A percentile compares a stretch with the other conserved stretches of the same genome.
phyloP scores from a whole-genome alignment of 192 early-diverging fungal genomes.

The Bifiguratus adelaidae region DNA sequence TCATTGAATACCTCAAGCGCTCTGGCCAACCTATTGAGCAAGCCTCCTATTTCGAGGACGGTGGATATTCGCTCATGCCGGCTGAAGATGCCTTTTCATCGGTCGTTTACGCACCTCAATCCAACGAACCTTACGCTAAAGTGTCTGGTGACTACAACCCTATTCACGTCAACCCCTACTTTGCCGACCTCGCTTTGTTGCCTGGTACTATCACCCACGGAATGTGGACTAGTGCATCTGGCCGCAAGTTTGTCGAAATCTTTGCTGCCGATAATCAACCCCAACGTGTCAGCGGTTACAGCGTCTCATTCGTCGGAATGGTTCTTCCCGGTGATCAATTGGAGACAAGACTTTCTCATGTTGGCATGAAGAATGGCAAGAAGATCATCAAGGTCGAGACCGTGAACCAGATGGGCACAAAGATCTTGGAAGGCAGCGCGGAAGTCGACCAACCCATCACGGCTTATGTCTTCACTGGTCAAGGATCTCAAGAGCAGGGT shows the following conservation, averaged over 20 bases:
- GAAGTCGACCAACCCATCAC: slow-evolving; percentile 90
- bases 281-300: slow-evolving; percentile 75
- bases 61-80: slow-evolving; percentile 90
- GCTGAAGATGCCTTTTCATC: slow-evolving; percentile 74
- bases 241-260: slow-evolving; percentile 92
- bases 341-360: slow-evolving; percentile 82
- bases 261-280: slow-evolving; percentile 91
- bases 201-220: slow-evolving; percentile 95
- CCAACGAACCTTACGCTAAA: slow-evolving; percentile 81
- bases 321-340: slow-evolving; percentile 84
- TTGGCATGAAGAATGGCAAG: slow-evolving; percentile 93
- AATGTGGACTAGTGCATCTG: slow-evolving; percentile 94
- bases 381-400: slow-evolving; percentile 91
- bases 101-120: slow-evolving; percentile 74
- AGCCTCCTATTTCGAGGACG: slow-evolving; percentile 79
- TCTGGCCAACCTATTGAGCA: slow-evolving; percentile 80
- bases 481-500: slow-evolving; percentile 90
- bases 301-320: slow-evolving; percentile 88
- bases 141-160: slow-evolving; percentile 90
- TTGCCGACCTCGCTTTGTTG: slow-evolving; percentile 81
- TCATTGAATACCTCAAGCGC: slow-evolving; percentile 82
- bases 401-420: slow-evolving; percentile 71
- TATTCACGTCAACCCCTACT: slow-evolving; percentile 93
- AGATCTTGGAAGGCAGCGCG: slow-evolving; percentile 81
- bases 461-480: slow-evolving; percentile 91